Evolutionary conservation across 2,329 filamentous ascomycete genomes (phyloP), one percentile per base, ranked within the genome.

Genomic region (Ophiostoma fasciatum): DNA sequence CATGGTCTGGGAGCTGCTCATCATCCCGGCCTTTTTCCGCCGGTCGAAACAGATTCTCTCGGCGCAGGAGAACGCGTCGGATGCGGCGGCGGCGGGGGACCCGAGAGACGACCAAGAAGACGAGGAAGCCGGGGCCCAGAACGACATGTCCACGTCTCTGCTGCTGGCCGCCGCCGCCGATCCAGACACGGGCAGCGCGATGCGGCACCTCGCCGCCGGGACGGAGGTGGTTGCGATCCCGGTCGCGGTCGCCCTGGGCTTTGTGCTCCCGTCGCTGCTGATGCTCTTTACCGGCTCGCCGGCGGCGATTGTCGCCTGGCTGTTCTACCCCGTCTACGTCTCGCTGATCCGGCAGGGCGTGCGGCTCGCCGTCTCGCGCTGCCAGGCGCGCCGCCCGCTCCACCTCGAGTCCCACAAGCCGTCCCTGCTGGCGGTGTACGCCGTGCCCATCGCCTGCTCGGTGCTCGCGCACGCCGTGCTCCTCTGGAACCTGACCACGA

Each of bases 211-310:
- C 11, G 28, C 37, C 10, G 53, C 55, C 7, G 52, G 51, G 17
- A 55, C 68, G 3, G 74, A 79, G 50, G 65, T 68, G 40, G 60
- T 74, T 38, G 72, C 73, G 19, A 68, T 71, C 15, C 66, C 68
- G 7, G 44, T 61, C 19, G 62, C 61, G 18, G 60, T 71, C 0
- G 55, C 59, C 0, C 31, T 65, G 9, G 66, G 66, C 23, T 70
- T 58, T 43, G 53, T 64, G 29, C 42, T 64, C 2, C 66, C 66
- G 0, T 61, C 63, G 1, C 27, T 59, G 4, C 40, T 61, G 23
- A 63, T 69, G 60, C 54, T 71, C n/a, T 44, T 54, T n/a, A 43
- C 58, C 32, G 54, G 55, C 33, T 44, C 55, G 1, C 54, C 61
- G 0, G 44, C 44, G 11, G 45, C 55, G 15, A 56, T 68, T 22